Conservation (phyloP, 2,329 filamentous ascomycete species). For the Seiridium unicorne region DNA sequence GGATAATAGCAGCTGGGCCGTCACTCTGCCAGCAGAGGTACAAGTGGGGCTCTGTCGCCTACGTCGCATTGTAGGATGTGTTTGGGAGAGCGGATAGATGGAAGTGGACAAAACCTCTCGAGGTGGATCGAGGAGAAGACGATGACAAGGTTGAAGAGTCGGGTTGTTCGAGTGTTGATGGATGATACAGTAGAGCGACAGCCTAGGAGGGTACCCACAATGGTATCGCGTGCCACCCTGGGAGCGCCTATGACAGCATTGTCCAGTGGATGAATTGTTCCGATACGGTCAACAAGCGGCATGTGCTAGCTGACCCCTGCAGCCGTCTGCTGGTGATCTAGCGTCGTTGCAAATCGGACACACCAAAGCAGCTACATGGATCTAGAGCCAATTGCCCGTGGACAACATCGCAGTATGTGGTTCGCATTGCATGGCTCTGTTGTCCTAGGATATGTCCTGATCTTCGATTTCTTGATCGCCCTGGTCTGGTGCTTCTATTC, state of each 20-base stretch:
- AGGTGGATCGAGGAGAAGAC: neutral
- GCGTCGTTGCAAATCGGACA: neutral
- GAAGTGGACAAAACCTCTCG: neutral
- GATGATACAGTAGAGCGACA: too few species aligned
- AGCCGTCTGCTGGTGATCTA: neutral
- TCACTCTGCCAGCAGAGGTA: conserved; percentile 61
- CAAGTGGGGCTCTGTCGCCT: conserved; percentile 31
- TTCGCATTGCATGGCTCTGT: neutral
- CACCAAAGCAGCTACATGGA: neutral
- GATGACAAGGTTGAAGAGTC: neutral
- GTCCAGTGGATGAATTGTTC: neutral
- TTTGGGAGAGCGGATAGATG: neutral
- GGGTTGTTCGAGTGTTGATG: too few species aligned
- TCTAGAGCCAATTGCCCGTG: neutral
- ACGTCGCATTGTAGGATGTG: conserved; percentile 2
- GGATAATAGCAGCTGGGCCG: conserved; percentile 61
- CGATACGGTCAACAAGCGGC: neutral
- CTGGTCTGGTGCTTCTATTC: too few species aligned
- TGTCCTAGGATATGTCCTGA: neutral
- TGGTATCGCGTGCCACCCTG: neutral
- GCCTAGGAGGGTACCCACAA: neutral
- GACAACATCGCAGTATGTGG: neutral
- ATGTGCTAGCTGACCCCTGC: neutral
- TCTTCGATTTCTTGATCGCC: too few species aligned
- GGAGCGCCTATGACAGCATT: neutral